Percentiles rank a stretch among this genome's conserved stretches.
Conservation (phyloP, 306 rosid species). For the Quercus cerris region DNA sequence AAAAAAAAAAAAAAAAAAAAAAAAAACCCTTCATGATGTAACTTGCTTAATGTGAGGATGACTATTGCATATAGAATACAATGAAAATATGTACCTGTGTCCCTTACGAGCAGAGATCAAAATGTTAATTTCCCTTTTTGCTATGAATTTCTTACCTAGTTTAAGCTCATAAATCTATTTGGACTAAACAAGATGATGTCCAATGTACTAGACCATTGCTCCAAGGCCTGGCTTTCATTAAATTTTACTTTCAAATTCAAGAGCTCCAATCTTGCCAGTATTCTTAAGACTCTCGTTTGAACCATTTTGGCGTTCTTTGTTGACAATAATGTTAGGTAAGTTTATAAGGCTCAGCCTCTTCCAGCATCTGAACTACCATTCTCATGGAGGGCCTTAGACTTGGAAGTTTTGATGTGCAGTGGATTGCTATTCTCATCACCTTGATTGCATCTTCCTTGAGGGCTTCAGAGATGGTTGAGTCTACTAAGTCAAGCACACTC, state of each 20-base stretch:
- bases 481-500: slow-evolving; percentile 47
- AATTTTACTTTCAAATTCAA: not conserved
- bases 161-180: not conserved
- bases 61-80: not conserved
- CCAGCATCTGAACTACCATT: slow-evolving; percentile 83
- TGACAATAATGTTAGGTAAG: slow-evolving; percentile 34
- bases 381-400: slow-evolving; percentile 85
- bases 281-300: not conserved
- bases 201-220: not conserved
- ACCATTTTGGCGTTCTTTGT: slow-evolving; percentile 28
- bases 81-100: not conserved
- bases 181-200: not conserved
- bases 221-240: not conserved
- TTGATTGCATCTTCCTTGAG: slow-evolving; percentile 61
- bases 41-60: not conserved
- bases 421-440: slow-evolving; percentile 58
- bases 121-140: not conserved
- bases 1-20: not conserved
- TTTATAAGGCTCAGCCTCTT: slow-evolving; percentile 64
- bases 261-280: not conserved
- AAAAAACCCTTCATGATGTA: not conserved
- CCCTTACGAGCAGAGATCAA: not conserved
- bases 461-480: slow-evolving; percentile 47
- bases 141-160: not conserved
- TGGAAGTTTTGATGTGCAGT: slow-evolving; percentile 58